phyloP scores from a whole-genome alignment of 2,329 filamentous ascomycete genomes.

The Blastomyces parvus region DNA sequence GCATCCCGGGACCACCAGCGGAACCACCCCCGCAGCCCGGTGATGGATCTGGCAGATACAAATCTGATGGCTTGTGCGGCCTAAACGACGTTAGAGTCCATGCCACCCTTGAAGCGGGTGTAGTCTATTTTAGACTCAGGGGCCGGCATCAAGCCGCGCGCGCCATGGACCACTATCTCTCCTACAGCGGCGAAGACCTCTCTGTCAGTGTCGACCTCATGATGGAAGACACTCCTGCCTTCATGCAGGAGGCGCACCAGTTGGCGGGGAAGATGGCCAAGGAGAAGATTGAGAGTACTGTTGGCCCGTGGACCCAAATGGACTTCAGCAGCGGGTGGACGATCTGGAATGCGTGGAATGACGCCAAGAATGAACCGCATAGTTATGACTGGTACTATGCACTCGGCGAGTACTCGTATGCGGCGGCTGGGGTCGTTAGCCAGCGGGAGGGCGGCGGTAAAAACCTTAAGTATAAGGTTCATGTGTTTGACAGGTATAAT shows the following conservation, averaged over 20 bases:
- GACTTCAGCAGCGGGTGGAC: conserved; percentile 3
- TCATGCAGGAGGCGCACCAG: neutral
- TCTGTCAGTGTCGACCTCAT: neutral
- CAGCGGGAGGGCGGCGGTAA: neutral
- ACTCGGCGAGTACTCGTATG: conserved; percentile 7
- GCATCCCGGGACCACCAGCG: neutral
- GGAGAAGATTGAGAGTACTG: neutral
- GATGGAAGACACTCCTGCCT: neutral
- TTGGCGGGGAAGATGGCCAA: neutral
- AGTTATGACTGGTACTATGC: conserved; percentile 7
- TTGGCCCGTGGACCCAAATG: conserved; percentile 1
- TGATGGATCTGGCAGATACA: conserved; percentile 3
- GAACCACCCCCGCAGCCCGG: neutral
- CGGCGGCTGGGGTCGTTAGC: neutral
- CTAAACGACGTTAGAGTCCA: conserved; percentile 2
- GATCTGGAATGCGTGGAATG: conserved; percentile 5
- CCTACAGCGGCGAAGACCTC: neutral
- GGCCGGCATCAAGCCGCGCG: conserved; percentile 1
- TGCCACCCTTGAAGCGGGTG: neutral
- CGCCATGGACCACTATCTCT: conserved; percentile 4
- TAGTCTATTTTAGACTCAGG: neutral
- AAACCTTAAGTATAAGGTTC: neutral
- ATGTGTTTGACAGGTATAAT: conserved; percentile 7
- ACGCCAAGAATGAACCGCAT: neutral
- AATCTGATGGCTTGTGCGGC: conserved; percentile 1